These are phyloP conservation scores for Pterulicium gracile DNA, from an alignment of 1,284 basidiomycete genomes.

Conservation along the genomic window DNA sequence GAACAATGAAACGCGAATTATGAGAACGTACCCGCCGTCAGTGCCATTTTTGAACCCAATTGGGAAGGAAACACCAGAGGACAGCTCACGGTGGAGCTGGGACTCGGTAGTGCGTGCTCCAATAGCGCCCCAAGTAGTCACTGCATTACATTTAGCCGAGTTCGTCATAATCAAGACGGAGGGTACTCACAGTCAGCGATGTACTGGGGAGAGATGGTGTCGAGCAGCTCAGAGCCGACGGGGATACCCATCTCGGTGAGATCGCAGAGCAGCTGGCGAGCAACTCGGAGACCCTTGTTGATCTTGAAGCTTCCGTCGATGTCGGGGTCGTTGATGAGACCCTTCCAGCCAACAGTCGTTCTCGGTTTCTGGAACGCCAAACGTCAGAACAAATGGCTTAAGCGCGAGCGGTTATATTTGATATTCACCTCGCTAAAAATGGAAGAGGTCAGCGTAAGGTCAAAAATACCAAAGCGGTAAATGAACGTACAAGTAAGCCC, in stretches of 20 bases:
- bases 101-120: conserved; percentile 95
- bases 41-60: conserved; percentile 99
- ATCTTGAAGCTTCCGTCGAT: conserved; percentile 94
- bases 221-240: conserved; percentile 91
- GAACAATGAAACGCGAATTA: conserved; percentile 1
- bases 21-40: conserved; percentile 69
- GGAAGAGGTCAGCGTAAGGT: conserved; percentile 3
- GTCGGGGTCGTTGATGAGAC: conserved; percentile 83
- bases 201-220: conserved; percentile 86
- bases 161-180: neutral
- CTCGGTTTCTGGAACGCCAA: conserved; percentile 56
- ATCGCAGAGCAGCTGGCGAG: conserved; percentile 83
- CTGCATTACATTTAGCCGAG: conserved; percentile 18
- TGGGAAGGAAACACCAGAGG: conserved; percentile 83
- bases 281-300: conserved; percentile 88
- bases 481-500: conserved; percentile 82
- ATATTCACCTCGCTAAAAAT: conserved; percentile 35
- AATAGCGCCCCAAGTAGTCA: conserved; percentile 96
- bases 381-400: conserved; percentile 3
- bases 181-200: conserved; percentile 54
- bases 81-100: conserved; percentile 88
- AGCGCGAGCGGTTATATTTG: too few species aligned
- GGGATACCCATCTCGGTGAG: conserved; percentile 85
- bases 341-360: conserved; percentile 87
- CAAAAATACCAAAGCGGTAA: conserved; percentile 9